Conservation (phyloP, 768 basidiomycete genomes). For the Boletellus ananiceps region DNA sequence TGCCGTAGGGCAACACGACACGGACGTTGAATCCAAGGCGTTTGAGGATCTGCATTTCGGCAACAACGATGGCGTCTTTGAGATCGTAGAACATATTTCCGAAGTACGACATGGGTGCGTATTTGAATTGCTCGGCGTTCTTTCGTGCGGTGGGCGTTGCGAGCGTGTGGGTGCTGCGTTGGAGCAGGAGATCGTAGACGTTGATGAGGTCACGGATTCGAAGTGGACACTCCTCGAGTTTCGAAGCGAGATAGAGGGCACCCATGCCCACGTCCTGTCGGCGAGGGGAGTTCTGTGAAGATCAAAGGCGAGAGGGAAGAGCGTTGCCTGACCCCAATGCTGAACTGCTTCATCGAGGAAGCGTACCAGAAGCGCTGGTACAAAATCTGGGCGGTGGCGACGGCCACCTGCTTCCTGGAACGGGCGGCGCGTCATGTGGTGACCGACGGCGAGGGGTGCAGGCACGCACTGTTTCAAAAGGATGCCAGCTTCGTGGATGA, state of each 20-base stretch:
- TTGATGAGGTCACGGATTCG: constrained; percentile 94
- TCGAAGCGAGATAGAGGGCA: constrained; percentile 83
- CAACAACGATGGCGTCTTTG: constrained; percentile 89
- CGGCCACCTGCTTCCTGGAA: constrained; percentile 88
- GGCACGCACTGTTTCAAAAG: constrained; percentile 77
- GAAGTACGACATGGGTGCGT: constrained; percentile 87
- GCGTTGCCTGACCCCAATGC: constrained; percentile 68
- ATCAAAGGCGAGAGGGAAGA: constrained; percentile 5
- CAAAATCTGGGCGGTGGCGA: constrained; percentile 93
- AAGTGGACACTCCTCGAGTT: constrained; percentile 87
- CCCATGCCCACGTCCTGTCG: constrained; percentile 83
- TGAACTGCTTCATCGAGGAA: constrained; percentile 90
- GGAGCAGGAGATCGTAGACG: constrained; percentile 84
- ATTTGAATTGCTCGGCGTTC: constrained; percentile 46
- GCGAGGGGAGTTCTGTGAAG: constrained; percentile 4
- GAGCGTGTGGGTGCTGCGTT: constrained; percentile 58
- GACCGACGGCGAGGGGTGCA: not conserved
- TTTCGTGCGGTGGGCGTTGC: constrained; percentile 11
- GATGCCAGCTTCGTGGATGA: constrained; percentile 93
- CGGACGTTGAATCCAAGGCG: constrained; percentile 93
- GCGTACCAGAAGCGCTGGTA: constrained; percentile 98
- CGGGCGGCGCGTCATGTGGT: constrained; percentile 5
- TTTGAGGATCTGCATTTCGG: constrained; percentile 97
- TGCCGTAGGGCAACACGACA: constrained; percentile 89
- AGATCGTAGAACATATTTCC: constrained; percentile 87